Percentiles rank a stretch among this genome's conserved stretches.
Conservation (phyloP, 306 rosid genomes). For the Quercus robur region DNA sequence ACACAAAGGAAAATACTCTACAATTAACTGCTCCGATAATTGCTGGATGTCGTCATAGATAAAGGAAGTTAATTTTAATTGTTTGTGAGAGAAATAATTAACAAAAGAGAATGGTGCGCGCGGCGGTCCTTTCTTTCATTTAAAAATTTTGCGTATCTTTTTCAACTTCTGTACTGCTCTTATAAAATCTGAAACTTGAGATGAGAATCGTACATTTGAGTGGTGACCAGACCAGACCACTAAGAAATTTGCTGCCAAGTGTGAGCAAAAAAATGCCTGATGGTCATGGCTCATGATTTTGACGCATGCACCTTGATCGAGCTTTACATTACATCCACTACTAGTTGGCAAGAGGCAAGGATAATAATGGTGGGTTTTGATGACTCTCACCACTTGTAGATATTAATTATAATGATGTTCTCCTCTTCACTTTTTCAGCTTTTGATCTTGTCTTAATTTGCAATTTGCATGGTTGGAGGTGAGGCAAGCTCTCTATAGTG, state of each 20-base stretch:
- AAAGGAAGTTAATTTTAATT: too few relatives aligned
- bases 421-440: neutral
- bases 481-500: neutral
- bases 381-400: neutral
- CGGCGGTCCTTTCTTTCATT: neutral
- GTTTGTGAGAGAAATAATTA: neutral
- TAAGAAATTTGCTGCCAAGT: neutral
- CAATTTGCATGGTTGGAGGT: neutral
- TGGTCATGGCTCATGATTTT: neutral
- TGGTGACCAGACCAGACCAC: neutral
- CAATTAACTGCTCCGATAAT: too few relatives aligned
- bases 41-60: too few relatives aligned
- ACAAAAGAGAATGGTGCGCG: neutral
- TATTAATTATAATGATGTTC: neutral
- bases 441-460: neutral
- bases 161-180: neutral
- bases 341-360: neutral
- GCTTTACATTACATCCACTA: conserved; percentile 23
- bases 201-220: neutral
- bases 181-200: neutral
- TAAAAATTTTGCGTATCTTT: neutral
- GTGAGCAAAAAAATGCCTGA: neutral
- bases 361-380: neutral
- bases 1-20: too few relatives aligned
- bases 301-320: neutral